A percentile compares a stretch with the other conserved stretches of the same genome.
phyloP scores from a whole-genome alignment of 2,329 filamentous ascomycete species.

The Cercospora sp. region DNA sequence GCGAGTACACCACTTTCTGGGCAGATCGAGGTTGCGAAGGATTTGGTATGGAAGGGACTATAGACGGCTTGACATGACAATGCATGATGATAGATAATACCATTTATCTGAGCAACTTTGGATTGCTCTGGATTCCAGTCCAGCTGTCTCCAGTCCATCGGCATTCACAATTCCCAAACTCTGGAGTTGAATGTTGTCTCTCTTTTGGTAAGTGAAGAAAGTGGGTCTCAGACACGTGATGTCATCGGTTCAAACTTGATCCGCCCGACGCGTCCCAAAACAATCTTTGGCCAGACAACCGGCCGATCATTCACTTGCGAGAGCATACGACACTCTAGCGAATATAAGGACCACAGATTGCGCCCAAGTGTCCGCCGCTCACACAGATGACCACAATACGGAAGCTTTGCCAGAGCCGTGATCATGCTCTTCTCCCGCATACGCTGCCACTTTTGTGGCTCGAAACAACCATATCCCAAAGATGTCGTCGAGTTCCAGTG shows the following conservation, averaged over 20 bases:
- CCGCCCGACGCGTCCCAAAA: neutral
- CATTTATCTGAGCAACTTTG: neutral
- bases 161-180: neutral
- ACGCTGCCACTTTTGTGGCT: conserved; percentile 80
- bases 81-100: neutral
- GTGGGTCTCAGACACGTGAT: neutral
- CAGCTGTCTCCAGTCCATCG: neutral
- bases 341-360: neutral
- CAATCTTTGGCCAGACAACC: conserved; percentile 8
- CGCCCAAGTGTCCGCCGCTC: neutral
- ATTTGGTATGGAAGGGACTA: conserved; percentile 67
- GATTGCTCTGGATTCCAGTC: neutral
- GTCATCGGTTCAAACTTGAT: neutral
- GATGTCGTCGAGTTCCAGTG: conserved; percentile 71
- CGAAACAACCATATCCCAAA: conserved; percentile 61
- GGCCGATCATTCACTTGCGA: conserved; percentile 2
- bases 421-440: conserved; percentile 32
- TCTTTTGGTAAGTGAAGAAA: neutral
- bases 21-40: conserved; percentile 59
- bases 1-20: conserved; percentile 53
- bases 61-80: neutral
- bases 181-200: neutral
- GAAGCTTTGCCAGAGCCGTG: neutral
- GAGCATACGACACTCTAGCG: neutral
- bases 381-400: neutral